Conservation (phyloP, 2,329 filamentous ascomycete genomes). For the Zasmidium cellare region DNA sequence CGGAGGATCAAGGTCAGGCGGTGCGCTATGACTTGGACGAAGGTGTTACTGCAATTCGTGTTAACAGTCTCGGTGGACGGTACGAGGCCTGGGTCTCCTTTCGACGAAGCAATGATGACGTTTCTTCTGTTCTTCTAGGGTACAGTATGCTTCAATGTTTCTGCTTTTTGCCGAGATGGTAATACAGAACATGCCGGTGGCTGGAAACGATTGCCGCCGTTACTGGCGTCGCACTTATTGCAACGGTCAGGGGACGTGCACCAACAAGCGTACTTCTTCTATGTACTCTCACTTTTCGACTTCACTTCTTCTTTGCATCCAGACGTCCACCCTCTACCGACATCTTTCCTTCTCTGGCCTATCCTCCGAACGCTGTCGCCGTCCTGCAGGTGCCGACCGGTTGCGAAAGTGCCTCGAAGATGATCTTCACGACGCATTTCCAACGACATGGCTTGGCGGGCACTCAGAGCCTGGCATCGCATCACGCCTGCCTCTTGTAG, state of each 20-base stretch:
- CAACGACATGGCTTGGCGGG: neutral
- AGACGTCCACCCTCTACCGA: neutral
- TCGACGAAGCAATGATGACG: too few species aligned
- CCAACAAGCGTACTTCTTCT: neutral
- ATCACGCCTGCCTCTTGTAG: neutral
- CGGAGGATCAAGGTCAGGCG: slow-evolving; percentile 1
- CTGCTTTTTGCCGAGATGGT: too few species aligned
- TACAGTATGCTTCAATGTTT: too few species aligned
- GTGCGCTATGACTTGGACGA: neutral
- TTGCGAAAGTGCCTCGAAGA: neutral
- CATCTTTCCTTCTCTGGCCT: neutral
- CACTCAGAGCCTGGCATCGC: neutral
- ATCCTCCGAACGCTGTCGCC: too few species aligned
- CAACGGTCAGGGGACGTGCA: neutral
- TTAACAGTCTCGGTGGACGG: too few species aligned
- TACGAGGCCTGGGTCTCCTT: too few species aligned
- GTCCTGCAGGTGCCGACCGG: neutral
- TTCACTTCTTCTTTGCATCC: neutral
- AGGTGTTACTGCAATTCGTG: too few species aligned
- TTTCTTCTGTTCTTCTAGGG: too few species aligned
- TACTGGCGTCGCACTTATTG: neutral
- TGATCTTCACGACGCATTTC: neutral
- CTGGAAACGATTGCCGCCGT: neutral
- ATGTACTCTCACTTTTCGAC: neutral
- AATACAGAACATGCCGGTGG: neutral